Base-by-base conservation (phyloP, 495 filamentous ascomycete species). In the Aspergillus haitiensis region DNA sequence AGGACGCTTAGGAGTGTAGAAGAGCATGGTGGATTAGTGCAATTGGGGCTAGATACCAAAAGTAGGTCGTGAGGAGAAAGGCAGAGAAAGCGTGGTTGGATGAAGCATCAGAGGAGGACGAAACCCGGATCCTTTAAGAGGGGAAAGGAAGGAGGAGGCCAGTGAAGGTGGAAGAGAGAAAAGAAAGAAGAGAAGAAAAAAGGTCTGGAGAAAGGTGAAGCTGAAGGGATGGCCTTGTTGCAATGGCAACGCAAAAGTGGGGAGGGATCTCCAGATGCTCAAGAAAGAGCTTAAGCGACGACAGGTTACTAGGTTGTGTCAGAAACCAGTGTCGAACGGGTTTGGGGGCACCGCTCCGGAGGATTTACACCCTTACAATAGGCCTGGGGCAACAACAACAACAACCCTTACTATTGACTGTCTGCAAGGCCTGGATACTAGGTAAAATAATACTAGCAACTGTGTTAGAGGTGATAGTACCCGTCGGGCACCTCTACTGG, bases 181-280 rank as follows among this genome's bases (percentile, higher is more conserved):
- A 49, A 60, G 56, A 61, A 56, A 63, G 56, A 65, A 69, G 59
- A 70, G 55, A 53, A 60, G 52, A 58, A 56, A 72, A 75, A 63
- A 62, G 55, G 65, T 42, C 55, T 65, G 69, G 70, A 73, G 70
- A 76, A 75, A 47, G 69, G 71, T 78, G 76, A 79, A 77, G 76
- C 76, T 79, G 76, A 77, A 78, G 74, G 74, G 74, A 76, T 75
- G 72, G 66, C 64, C 73, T 74, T 79, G 76, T 79, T 79, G 76
- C 76, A 78, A 79, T 77, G 76, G 76, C 76, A 79, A 79, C 76
- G 76, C 67, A 70, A 64, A 59, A 74, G 75, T 75, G 76, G 73
- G 76, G 75, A 76, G 73, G 42, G 72, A 76, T 78, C 73, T 75
- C 73, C 73, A 72, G 72, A 70, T 72, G 52, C 58, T 61, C 61